Evolutionary conservation across 441 rosid species (phyloP).

Genomic region (Dalechampia spathulata): DNA sequence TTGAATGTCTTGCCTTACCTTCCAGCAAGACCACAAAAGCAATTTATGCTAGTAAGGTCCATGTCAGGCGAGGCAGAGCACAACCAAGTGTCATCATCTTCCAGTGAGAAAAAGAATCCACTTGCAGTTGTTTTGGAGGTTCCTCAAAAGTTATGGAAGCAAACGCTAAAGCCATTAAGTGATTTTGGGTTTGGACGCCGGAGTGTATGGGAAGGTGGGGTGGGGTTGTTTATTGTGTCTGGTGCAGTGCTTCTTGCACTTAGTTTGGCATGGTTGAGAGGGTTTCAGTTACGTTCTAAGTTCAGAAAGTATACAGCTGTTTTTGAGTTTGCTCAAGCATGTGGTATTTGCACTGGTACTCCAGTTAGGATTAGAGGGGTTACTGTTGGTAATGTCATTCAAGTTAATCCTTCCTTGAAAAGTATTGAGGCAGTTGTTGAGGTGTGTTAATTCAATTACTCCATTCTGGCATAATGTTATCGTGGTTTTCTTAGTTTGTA

Average conservation of each 20-base stretch:
- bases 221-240: conserved; percentile 84
- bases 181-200: conserved; percentile 87
- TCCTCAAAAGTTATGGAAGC: conserved; percentile 69
- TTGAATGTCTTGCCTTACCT: conserved; percentile 42
- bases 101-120: conserved; percentile 46
- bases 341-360: conserved; percentile 84
- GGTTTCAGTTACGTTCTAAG: conserved; percentile 68
- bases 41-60: conserved; percentile 32
- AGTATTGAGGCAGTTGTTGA: conserved; percentile 88
- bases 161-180: conserved; percentile 64
- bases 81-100: conserved; percentile 36
- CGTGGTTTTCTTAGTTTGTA: conserved; percentile 2
- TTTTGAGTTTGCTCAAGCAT: conserved; percentile 76
- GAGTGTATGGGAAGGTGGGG: conserved; percentile 98
- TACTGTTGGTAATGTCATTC: conserved; percentile 79
- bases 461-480: not conserved
- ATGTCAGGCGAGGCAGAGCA: conserved; percentile 45
- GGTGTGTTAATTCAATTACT: conserved; percentile 30
- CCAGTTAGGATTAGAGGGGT: conserved; percentile 96
- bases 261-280: conserved; percentile 84
- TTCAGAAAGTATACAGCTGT: conserved; percentile 79
- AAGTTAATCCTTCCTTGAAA: conserved; percentile 78
- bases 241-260: conserved; percentile 78
- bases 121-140: conserved; percentile 58
- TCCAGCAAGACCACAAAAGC: conserved; percentile 40